Base-by-base conservation (phyloP, 2,329 filamentous ascomycete genomes). In the Ascochyta lentis region DNA sequence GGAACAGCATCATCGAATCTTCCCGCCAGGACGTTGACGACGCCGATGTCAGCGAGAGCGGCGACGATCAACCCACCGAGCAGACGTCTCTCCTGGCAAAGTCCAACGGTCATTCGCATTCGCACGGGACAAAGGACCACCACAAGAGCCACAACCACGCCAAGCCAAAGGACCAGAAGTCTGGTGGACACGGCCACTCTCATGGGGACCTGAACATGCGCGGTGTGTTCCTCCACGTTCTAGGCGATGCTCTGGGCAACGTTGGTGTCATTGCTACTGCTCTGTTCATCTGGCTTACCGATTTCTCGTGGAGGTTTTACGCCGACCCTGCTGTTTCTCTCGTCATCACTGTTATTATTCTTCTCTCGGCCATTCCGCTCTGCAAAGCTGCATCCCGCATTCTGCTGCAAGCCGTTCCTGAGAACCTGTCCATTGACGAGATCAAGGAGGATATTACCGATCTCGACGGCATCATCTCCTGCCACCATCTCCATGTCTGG, bases 401-500 rank as follows among this genome's bases (percentile, higher is more conserved):
- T 53, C 85, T 99, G 13, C 85, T 99, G 0, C 95, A 99, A 77
- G 95, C 94, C 2, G 96, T 95, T 0, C 95, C 95, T 0, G 89
- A 92, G 56, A 90, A 94, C 49, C 88, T 99, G 67, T 88, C 89
- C 65, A 86, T 97, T 53, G 89, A 93, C 62, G 91, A 98, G 56
- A 94, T 99, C 76, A 90, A 92, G 64, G 89, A 94, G 63, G 95
- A 99, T 73, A 96, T 99, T 49, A 86, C 93, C 71, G 80, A 85
- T 15, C 86, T 99, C 6, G 89, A 90, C 0, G 93, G 93, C 38
- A 90, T 99, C 43, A 81, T 95, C 58, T 92, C 90, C 73, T 96
- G 92, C 71, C 95, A 99, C 77, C 94, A 99, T 74, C 84, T 99
- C 22, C 95, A 99, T 74, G 92, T 99, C 59, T 99, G 95, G 95